These are phyloP conservation scores for Ustilago loliicola DNA, from an alignment of 1,284 basidiomycete species.

Conservation along the genomic window DNA sequence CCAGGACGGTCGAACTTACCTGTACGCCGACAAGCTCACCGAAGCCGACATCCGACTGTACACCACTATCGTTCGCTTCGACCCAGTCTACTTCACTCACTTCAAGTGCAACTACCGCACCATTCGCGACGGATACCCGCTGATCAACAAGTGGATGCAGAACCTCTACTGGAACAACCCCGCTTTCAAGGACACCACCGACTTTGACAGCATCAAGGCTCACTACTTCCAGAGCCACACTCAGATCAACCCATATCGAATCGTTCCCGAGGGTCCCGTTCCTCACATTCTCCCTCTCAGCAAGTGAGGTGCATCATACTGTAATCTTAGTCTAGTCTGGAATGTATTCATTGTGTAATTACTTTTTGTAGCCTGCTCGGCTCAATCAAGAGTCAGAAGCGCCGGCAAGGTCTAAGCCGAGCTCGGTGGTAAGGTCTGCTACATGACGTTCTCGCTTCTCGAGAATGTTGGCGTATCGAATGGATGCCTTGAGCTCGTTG, in stretches of 20 bases:
- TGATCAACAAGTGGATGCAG: conserved; percentile 76
- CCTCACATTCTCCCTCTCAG: conserved; percentile 63
- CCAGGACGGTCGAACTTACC: conserved; percentile 80
- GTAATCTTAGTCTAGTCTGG: neutral
- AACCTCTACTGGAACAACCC: conserved; percentile 90
- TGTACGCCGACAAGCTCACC: conserved; percentile 84
- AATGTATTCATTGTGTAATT: neutral
- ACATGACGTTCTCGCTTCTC: conserved; percentile 77
- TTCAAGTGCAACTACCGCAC: conserved; percentile 87
- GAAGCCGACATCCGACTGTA: conserved; percentile 89
- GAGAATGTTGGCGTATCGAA: conserved; percentile 80
- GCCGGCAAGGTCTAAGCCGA: conserved; percentile 20
- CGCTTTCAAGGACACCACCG: conserved; percentile 87
- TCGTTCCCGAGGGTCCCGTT: conserved; percentile 63
- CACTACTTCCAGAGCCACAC: conserved; percentile 69
- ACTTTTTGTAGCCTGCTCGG: neutral
- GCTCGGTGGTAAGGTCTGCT: conserved; percentile 39
- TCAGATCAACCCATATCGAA: conserved; percentile 64
- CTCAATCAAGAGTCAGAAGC: conserved; percentile 2
- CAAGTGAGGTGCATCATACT: conserved; percentile 15
- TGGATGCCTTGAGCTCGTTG: conserved; percentile 77
- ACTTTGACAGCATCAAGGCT: conserved; percentile 77
- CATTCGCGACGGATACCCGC: conserved; percentile 63
- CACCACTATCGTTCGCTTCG: conserved; percentile 85
- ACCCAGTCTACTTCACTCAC: conserved; percentile 87